Base-by-base conservation (phyloP, 495 filamentous ascomycete genomes). In the Lindgomyces ingoldianus region DNA sequence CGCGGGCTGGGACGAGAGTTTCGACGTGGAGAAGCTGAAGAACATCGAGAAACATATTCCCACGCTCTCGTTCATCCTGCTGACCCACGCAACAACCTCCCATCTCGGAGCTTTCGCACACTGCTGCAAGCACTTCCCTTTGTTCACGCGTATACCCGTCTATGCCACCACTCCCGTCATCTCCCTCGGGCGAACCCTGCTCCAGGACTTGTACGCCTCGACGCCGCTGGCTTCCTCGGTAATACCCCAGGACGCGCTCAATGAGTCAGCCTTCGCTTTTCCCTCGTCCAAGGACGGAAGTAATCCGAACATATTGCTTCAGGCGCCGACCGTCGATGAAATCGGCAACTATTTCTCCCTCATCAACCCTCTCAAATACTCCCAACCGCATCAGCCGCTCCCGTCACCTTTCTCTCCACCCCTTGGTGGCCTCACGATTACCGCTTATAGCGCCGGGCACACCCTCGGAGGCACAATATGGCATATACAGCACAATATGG, bases 391-490 rank as follows among this genome's bases (percentile, higher is more conserved):
- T 70, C 90, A 93, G 72, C 94, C 93, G 3, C 78, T 90, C 1
- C 83, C 89, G 3, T 94, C 91, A 12, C 87, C 91, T 0, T 94
- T 91, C 73, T 94, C 91, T 2, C 91, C 92, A 18, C 89, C 92
- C 3, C 77, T 96, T 16, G 89, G 91, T 64, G 92, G 91, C n/a
- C 85, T 99, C 18, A 96, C 91, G 1, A 89, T 99, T 55, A 97
- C 94, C 6, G 94, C 94, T 1, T 98, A 98, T 77, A 94, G 92
- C 79, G 91, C 94, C 26, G 95, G 94, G 29, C 93, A 96, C 73
- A 96, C 93, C 0, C 84, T 98, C 0, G 94, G 94, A 69, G 94
- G 94, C 61, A 96, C 94, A 25, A 96, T 99, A 76, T 99, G 94
- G 94, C 93, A 98, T 72, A 91, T 99, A 64, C 94, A 96, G 60